phyloP scores from a whole-genome alignment of 352 stramenopile genomes.

The Phytopythium chamaehyphon region DNA sequence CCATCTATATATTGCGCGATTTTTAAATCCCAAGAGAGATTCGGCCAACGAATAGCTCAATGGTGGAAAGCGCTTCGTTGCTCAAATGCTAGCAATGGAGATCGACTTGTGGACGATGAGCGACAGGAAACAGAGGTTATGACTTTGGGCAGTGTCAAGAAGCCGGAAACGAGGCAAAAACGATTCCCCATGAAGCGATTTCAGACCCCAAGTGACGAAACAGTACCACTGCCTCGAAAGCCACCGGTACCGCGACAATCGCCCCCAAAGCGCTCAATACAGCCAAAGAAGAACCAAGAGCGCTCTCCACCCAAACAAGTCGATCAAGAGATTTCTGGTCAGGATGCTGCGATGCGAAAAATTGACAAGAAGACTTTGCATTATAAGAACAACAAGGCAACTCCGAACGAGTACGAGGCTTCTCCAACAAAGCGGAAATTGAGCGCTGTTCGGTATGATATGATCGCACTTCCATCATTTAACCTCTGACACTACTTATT shows the following conservation, averaged over 20 bases:
- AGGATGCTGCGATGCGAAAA: background rate
- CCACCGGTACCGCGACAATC: background rate
- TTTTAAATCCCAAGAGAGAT: slow-evolving; percentile 34
- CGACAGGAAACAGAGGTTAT: background rate
- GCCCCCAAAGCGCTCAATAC: background rate
- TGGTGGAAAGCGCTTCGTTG: slow-evolving; percentile 20
- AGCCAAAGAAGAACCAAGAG: background rate
- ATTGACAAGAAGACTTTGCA: background rate
- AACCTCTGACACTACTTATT: background rate
- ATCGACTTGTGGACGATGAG: background rate
- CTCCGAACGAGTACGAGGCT: slow-evolving; percentile 8
- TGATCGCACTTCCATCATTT: background rate
- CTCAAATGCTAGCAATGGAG: background rate
- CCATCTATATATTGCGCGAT: slow-evolving; percentile 26
- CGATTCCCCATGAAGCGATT: no score
- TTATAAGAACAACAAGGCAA: slow-evolving; percentile 1
- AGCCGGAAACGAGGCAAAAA: no score
- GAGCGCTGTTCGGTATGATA: slow-evolving; percentile 19
- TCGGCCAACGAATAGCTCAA: slow-evolving; percentile 19
- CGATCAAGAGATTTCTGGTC: no score
- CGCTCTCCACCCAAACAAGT: no score
- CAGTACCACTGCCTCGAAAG: no score
- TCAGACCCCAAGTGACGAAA: no score
- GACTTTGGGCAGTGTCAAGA: background rate
- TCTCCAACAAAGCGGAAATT: slow-evolving; percentile 26